Percentiles rank a stretch among this genome's conserved stretches.
phyloP scores from a whole-genome alignment of 228 moss, liverwort and hornwort species.

The Sphagnum magellanicum region DNA sequence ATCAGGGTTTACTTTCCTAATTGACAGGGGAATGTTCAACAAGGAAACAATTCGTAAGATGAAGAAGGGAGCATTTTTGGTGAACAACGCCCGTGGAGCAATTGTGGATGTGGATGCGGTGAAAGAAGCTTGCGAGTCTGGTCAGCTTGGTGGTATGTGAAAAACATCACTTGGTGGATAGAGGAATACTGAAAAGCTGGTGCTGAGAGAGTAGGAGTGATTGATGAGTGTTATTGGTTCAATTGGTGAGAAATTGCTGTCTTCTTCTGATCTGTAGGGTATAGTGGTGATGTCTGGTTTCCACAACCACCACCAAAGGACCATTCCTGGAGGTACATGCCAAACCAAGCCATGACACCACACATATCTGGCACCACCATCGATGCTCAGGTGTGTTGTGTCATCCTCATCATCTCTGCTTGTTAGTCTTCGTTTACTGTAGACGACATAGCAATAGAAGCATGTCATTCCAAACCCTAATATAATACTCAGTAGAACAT shows the following conservation, averaged over 20 bases:
- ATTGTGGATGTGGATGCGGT: slow-evolving; percentile 29
- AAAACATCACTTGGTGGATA: neutral
- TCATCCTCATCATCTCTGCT: too few species aligned
- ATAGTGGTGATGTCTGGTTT: slow-evolving; percentile 24
- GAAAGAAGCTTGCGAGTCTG: slow-evolving; percentile 33
- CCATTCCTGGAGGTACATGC: slow-evolving; percentile 28
- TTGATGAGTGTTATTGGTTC: too few species aligned
- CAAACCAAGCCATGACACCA: slow-evolving; percentile 31
- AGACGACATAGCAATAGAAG: too few species aligned
- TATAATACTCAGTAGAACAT: too few species aligned
- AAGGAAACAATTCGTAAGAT: slow-evolving; percentile 16
- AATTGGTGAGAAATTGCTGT: too few species aligned
- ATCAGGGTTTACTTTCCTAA: neutral
- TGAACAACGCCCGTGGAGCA: slow-evolving; percentile 31
- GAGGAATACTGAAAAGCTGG: neutral
- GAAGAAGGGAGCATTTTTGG: slow-evolving; percentile 32
- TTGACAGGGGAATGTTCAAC: slow-evolving; percentile 23
- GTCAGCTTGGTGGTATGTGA: slow-evolving; percentile 25
- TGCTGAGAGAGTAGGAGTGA: too few species aligned
- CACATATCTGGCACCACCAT: slow-evolving; percentile 28
- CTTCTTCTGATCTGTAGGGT: slow-evolving; percentile 3
- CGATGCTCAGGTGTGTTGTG: slow-evolving; percentile 20
- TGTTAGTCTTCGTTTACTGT: too few species aligned
- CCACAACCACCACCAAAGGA: slow-evolving; percentile 26
- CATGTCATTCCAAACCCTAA: too few species aligned